Conservation (phyloP, 352 stramenopile genomes). For the Globisporangium okanoganense region DNA sequence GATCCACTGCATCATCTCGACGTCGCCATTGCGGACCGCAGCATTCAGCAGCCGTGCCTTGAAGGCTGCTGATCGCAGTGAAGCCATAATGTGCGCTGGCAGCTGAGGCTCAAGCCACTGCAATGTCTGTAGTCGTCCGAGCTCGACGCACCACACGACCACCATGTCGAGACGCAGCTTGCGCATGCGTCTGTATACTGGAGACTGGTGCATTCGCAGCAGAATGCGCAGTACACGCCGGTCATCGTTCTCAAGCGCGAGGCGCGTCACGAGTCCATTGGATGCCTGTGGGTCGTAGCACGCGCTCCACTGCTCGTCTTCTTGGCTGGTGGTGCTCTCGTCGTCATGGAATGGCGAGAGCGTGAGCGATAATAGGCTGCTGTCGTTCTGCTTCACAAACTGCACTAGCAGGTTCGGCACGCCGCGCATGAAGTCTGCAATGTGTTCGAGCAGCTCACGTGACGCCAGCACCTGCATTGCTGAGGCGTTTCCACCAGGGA, state of each 20-base stretch:
- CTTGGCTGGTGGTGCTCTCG: neutral
- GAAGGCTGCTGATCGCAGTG: neutral
- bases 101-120: constrained; percentile 2
- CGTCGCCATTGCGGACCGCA: neutral
- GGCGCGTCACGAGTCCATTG: constrained; percentile 1
- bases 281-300: constrained; percentile 1
- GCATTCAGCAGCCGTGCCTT: neutral
- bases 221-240: neutral
- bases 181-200: neutral
- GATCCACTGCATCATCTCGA: constrained; percentile 8
- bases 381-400: neutral
- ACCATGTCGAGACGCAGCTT: constrained; percentile 2
- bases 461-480: neutral
- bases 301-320: neutral
- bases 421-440: constrained; percentile 2
- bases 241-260: neutral
- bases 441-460: neutral
- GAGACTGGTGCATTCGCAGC: constrained; percentile 5
- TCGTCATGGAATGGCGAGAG: constrained; percentile 2
- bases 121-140: neutral
- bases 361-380: neutral
- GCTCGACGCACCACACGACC: constrained; percentile 1
- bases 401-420: neutral
- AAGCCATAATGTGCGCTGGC: neutral
- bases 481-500: neutral